Conservation (phyloP, 2,329 filamentous ascomycete species). For the Ceratocystis variospora region DNA sequence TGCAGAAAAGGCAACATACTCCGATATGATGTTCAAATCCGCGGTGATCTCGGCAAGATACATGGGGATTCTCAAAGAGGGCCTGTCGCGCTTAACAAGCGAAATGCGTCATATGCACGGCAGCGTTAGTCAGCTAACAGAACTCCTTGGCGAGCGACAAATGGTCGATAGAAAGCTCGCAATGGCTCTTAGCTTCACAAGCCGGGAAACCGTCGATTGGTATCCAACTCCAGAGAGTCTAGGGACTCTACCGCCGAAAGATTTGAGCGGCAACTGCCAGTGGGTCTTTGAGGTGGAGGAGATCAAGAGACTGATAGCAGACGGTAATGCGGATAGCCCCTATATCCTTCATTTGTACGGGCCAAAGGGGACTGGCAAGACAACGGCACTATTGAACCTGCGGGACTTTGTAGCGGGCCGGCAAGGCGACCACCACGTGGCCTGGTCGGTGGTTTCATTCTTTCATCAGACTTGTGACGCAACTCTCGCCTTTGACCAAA, state of each 20-base stretch:
- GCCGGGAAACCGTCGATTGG: background rate
- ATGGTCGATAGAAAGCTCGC: background rate
- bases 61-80: constrained; percentile 3
- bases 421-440: background rate
- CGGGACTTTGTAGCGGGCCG: background rate
- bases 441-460: background rate
- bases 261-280: background rate
- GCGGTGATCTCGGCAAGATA: constrained; percentile 5
- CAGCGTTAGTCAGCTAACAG: background rate
- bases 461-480: background rate
- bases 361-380: background rate
- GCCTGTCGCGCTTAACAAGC: background rate
- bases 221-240: background rate
- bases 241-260: background rate
- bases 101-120: background rate
- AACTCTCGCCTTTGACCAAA: background rate
- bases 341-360: background rate
- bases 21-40: constrained; percentile 9
- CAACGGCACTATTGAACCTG: background rate
- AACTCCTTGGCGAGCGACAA: background rate
- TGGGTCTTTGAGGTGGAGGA: background rate
- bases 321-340: background rate
- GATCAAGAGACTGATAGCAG: background rate
- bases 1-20: background rate
- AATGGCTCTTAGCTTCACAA: background rate